Base-by-base conservation (phyloP, 2,329 filamentous ascomycete species). In the Arthroderma sp. region DNA sequence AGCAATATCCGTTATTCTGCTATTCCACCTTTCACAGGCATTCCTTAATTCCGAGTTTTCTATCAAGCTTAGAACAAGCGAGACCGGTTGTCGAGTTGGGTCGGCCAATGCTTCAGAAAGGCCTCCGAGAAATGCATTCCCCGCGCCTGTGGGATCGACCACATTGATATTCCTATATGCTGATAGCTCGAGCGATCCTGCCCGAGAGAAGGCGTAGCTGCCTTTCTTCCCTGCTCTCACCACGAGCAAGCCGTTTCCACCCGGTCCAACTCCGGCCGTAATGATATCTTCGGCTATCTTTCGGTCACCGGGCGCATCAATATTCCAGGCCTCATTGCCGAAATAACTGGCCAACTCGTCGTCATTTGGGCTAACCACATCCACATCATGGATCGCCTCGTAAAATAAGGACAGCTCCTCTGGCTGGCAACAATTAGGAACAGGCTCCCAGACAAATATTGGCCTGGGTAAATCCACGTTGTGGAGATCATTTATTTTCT, bases 401-500 rank as follows among this genome's bases (percentile, higher is more conserved):
- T 72, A 59, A 45, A 76, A 75, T 15, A 68, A 71, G 0, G 68
- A 58, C 15, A 75, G 60, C 50, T 81, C 71, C 31, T 79, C 77
- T 0, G 86, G 80, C 0, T 75, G 81, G 61, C 88, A 95, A 1
- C 86, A 73, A 62, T 95, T 86, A 1, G 91, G 91, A 1, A 95
- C 84, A 1, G 91, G 91, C 61, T 98, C 91, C 89, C 89, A 98
- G 43, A 96, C 77, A 60, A 95, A 86, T 5, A 87, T 64, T 1
- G 88, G 84, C 40, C 75, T 74, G 1, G 53, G 48, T 0, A 62
- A 50, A 9, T 62, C 37, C 45, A 58, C 45, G 36, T 57, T 55
- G 34, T 53, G 54, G 31, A 53, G 48, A 36, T 50, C 48, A 10
- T 49, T 55, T 31, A 68, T 50, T 37, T 59, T 56, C 31, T 62